These are phyloP conservation scores for Hansenula lynferdii DNA, from an alignment of 1,139 yeast genomes.

Conservation along the genomic window DNA sequence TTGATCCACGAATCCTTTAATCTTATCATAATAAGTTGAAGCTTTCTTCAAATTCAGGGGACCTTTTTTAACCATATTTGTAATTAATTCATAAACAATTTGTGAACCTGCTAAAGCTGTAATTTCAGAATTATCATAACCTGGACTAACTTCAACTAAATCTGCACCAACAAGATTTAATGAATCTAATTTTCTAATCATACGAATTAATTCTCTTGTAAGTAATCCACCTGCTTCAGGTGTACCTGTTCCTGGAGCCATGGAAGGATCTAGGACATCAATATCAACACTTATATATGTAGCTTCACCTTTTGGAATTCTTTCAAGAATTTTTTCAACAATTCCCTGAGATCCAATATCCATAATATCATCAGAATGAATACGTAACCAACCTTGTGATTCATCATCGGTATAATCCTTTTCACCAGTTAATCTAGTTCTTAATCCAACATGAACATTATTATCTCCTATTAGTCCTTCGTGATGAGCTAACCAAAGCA, in stretches of 20 bases:
- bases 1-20: too few relatives aligned
- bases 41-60: background rate
- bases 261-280: constrained; percentile 77
- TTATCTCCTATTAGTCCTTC: constrained; percentile 54
- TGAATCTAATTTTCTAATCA: constrained; percentile 52
- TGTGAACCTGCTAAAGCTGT: constrained; percentile 79
- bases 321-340: constrained; percentile 46
- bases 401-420: constrained; percentile 62
- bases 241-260: constrained; percentile 82
- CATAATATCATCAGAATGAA: constrained; percentile 70
- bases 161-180: constrained; percentile 73
- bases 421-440: constrained; percentile 61
- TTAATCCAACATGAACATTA: constrained; percentile 67
- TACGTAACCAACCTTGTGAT: constrained; percentile 55
- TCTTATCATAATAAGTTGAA: background rate
- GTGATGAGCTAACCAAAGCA: constrained; percentile 72
- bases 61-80: constrained; percentile 70
- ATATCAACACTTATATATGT: constrained; percentile 72
- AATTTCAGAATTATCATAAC: constrained; percentile 66
- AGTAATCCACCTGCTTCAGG: constrained; percentile 81
- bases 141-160: constrained; percentile 73
- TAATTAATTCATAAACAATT: constrained; percentile 61
- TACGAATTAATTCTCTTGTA: constrained; percentile 66
- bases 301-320: constrained; percentile 53
- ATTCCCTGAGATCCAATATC: constrained; percentile 43